Percentiles rank a stretch among this genome's conserved stretches.
Conservation (phyloP, 768 basidiomycete species). For the Collybiopsis confluens region DNA sequence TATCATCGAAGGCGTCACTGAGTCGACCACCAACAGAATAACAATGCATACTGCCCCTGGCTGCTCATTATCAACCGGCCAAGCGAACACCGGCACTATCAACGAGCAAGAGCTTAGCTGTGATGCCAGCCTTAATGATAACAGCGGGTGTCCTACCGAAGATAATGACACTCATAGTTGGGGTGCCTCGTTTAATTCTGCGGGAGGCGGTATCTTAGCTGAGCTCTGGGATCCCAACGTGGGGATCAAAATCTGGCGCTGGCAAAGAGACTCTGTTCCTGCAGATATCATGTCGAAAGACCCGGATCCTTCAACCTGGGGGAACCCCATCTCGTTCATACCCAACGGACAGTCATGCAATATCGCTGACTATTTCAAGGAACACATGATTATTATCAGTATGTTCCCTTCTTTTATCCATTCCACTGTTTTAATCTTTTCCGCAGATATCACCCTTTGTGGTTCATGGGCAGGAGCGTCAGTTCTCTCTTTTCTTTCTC, state of each 20-base stretch:
- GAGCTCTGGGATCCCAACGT: slow-evolving; percentile 26
- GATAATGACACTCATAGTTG: slow-evolving; percentile 14
- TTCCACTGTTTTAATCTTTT: too few species aligned
- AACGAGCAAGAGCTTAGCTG: slow-evolving; percentile 20
- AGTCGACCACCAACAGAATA: slow-evolving; percentile 38
- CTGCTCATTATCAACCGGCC: slow-evolving; percentile 24
- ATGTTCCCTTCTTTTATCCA: too few species aligned
- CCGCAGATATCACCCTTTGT: slow-evolving; percentile 37
- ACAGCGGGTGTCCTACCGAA: slow-evolving; percentile 26
- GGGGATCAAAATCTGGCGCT: slow-evolving; percentile 34
- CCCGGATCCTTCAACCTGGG: slow-evolving; percentile 30
- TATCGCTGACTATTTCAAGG: slow-evolving; percentile 28
- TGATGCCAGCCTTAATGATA: slow-evolving; percentile 16
- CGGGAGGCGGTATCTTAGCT: slow-evolving; percentile 25
- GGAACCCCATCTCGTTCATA: slow-evolving; percentile 29
- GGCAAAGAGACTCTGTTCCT: slow-evolving; percentile 27
- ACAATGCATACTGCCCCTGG: slow-evolving; percentile 39
- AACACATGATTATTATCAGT: slow-evolving; percentile 28
- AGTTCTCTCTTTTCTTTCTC: background rate
- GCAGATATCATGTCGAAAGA: slow-evolving; percentile 23
- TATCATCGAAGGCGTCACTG: slow-evolving; percentile 51
- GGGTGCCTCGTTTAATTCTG: slow-evolving; percentile 19
- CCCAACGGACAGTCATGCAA: slow-evolving; percentile 30
- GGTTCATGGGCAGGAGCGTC: slow-evolving; percentile 38
- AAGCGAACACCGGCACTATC: slow-evolving; percentile 16